A percentile compares a stretch with the other conserved stretches of the same genome.
phyloP scores from a whole-genome alignment of 2,329 filamentous ascomycete genomes.

The Ceratocystis diversiconidia region DNA sequence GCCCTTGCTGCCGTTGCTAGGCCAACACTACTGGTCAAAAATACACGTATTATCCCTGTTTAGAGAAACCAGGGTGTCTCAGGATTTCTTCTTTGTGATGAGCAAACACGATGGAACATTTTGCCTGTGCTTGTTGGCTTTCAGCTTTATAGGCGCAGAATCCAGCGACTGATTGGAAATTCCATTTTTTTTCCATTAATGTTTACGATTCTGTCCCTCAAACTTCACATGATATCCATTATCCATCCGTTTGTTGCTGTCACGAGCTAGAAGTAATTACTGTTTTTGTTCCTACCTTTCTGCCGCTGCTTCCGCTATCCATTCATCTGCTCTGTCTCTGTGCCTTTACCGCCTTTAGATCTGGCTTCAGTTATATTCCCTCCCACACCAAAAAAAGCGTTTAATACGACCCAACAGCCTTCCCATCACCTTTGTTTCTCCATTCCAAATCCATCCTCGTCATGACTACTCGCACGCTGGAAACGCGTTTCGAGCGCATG shows the following conservation, averaged over 20 bases:
- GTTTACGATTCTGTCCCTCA: not conserved
- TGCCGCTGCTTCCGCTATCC: not conserved
- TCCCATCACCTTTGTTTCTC: not conserved
- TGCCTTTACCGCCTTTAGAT: constrained; percentile 6
- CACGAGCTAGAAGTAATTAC: not conserved
- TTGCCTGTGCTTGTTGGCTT: constrained; percentile 1
- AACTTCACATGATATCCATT: not conserved
- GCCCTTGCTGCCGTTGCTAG: constrained; percentile 8
- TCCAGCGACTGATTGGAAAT: not conserved
- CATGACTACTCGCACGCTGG: constrained; percentile 63
- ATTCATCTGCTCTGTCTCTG: not conserved
- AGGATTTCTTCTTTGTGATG: not conserved
- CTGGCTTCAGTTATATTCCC: not conserved
- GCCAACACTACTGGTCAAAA: constrained; percentile 9
- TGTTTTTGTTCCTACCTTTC: not conserved
- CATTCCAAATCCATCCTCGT: constrained; percentile 16
- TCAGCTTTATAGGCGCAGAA: not conserved
- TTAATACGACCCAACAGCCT: not conserved
- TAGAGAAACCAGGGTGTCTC: not conserved
- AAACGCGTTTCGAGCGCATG: constrained; percentile 79
- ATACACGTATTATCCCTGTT: constrained; percentile 15
- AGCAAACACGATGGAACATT: not conserved
- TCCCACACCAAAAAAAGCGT: not conserved
- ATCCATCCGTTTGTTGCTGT: not conserved
- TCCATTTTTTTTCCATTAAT: not conserved